A percentile compares a stretch with the other conserved stretches of the same genome.
phyloP scores from a whole-genome alignment of 164 flowering plant species.

The Hamamelis virginiana region DNA sequence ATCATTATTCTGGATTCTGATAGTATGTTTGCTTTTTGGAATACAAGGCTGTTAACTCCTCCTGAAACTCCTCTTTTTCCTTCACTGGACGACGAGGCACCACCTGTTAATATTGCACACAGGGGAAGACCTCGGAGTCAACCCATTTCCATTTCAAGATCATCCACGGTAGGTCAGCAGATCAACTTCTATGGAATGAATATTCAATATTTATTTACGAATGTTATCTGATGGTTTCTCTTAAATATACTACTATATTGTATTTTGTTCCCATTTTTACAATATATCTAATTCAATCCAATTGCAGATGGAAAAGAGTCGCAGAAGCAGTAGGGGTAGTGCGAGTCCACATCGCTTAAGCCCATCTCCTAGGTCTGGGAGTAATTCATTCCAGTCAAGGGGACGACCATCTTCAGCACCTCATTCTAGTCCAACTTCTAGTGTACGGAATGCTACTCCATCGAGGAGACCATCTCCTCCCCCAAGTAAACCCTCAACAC shows the following conservation, averaged over 20 bases:
- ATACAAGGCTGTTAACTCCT: constrained; percentile 86
- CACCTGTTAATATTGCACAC: constrained; percentile 37
- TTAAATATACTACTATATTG: neutral
- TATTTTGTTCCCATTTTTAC: neutral
- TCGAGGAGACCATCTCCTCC: constrained; percentile 74
- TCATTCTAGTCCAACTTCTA: constrained; percentile 61
- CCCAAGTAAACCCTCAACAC: constrained; percentile 58
- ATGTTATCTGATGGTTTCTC: neutral
- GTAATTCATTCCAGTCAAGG: constrained; percentile 44
- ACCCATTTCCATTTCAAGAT: constrained; percentile 79
- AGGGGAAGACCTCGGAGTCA: constrained; percentile 86
- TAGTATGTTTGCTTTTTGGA: constrained; percentile 9
- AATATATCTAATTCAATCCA: neutral
- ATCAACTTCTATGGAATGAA: neutral
- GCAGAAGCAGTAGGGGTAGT: constrained; percentile 73
- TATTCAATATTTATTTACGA: neutral
- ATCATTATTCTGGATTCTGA: neutral
- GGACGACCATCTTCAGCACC: constrained; percentile 76
- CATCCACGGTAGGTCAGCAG: constrained; percentile 58
- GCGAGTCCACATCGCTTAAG: constrained; percentile 88
- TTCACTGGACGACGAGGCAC: constrained; percentile 83
- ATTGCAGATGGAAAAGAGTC: constrained; percentile 74
- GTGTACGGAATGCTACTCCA: constrained; percentile 47
- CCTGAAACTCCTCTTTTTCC: constrained; percentile 98
- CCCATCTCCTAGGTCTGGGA: constrained; percentile 79